Evolutionary conservation across 148 eudicot genomes (phyloP).

Genomic region (Rhododendron simsii): DNA sequence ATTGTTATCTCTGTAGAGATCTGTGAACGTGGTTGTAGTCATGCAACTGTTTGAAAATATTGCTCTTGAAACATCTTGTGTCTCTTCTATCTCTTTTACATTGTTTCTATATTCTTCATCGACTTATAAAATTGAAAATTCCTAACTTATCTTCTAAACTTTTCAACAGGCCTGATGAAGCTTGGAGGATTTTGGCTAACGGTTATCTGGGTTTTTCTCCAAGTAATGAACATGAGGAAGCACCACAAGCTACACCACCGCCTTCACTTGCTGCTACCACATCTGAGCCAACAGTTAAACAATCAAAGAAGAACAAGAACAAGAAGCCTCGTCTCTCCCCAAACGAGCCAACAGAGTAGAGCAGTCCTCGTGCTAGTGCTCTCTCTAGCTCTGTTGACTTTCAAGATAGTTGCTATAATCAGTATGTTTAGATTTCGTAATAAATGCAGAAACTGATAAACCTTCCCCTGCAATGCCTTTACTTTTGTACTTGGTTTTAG

Average conservation of each 20-base stretch:
- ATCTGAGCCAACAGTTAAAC: not conserved
- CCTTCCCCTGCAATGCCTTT: not conserved
- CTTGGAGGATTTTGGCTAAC: not conserved
- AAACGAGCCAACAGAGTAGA: not conserved
- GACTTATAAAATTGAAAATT: not conserved
- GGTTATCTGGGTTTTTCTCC: not conserved
- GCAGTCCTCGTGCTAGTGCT: not conserved
- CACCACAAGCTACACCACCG: not conserved
- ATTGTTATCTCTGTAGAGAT: not conserved
- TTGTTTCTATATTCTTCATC: not conserved
- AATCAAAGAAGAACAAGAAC: not conserved
- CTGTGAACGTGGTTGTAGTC: not conserved
- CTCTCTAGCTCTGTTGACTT: not conserved
- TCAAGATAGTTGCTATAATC: not conserved
- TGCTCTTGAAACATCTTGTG: not conserved
- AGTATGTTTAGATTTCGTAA: not conserved
- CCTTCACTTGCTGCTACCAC: not conserved
- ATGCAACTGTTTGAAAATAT: not conserved
- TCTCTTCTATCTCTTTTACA: not conserved
- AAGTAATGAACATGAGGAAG: not conserved
- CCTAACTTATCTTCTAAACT: not conserved
- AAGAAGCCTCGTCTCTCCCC: not conserved
- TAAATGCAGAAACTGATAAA: not conserved
- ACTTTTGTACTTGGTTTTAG: not conserved
- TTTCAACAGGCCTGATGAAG: not conserved